Evolutionary conservation across 495 filamentous ascomycete genomes (phyloP).

Genomic region (Parmelia sp.): DNA sequence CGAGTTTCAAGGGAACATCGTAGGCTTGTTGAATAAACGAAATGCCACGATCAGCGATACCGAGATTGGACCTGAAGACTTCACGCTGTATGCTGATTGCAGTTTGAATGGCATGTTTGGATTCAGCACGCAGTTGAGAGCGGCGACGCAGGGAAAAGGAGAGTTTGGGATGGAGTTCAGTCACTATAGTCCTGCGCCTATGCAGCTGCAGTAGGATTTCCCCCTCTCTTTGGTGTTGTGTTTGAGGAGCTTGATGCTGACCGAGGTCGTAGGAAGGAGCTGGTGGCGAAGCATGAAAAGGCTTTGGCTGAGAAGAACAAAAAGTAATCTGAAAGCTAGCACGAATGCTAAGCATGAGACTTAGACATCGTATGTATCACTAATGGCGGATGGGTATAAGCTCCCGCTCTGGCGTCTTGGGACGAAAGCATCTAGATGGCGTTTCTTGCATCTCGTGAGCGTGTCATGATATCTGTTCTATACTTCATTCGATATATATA

Average conservation of each 20-base stretch:
- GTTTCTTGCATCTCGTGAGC: background rate
- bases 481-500: background rate
- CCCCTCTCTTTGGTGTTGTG: background rate
- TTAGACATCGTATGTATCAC: background rate
- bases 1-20: slow-evolving; percentile 97
- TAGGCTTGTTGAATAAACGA: slow-evolving; percentile 93
- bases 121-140: slow-evolving; percentile 81
- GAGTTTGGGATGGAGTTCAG: slow-evolving; percentile 99
- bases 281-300: slow-evolving; percentile 83
- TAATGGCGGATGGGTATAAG: background rate
- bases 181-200: slow-evolving; percentile 82
- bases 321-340: slow-evolving; percentile 38
- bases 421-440: background rate
- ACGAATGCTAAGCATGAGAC: background rate
- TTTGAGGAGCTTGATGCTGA: slow-evolving; percentile 4
- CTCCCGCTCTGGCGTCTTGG: slow-evolving; percentile 1
- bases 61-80: slow-evolving; percentile 90
- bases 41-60: slow-evolving; percentile 93
- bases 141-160: slow-evolving; percentile 95
- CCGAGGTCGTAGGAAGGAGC: slow-evolving; percentile 59
- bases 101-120: slow-evolving; percentile 96
- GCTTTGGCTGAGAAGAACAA: slow-evolving; percentile 69
- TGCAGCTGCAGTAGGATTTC: slow-evolving; percentile 75
- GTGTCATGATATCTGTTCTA: background rate
- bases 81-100: slow-evolving; percentile 90